A percentile compares a stretch with the other conserved stretches of the same genome.
Conservation (phyloP, 805 yeast species). For the Candida khao-thaluensis region DNA sequence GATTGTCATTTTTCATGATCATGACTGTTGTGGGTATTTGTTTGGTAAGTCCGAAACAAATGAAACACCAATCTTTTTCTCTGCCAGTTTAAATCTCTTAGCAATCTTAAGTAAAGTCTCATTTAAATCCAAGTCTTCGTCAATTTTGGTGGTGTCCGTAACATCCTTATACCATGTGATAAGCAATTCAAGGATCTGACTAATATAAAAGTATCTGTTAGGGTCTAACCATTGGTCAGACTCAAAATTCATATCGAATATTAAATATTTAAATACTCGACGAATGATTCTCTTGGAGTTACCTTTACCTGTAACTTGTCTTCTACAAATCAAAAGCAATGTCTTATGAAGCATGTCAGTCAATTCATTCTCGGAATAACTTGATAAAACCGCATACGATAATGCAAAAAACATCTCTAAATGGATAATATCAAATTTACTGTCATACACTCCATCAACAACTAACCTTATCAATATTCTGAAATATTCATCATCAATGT, state of each 20-base stretch:
- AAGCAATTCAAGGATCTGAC: not conserved
- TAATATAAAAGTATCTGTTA: not conserved
- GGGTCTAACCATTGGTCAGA: not conserved
- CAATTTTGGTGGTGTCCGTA: not conserved
- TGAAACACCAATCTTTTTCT: not conserved
- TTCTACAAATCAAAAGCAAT: not conserved
- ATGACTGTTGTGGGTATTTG: too few species aligned
- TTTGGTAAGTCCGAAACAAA: not conserved
- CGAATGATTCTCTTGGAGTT: conserved; percentile 1
- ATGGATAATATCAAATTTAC: not conserved
- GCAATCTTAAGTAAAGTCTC: not conserved
- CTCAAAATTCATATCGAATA: not conserved
- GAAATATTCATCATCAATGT: not conserved
- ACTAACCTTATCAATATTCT: not conserved
- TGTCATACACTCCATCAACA: not conserved
- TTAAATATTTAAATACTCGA: not conserved
- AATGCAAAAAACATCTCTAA: not conserved
- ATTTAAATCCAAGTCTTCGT: not conserved
- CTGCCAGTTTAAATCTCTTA: not conserved
- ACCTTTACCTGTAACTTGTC: not conserved
- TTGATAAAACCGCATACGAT: not conserved
- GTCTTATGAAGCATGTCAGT: not conserved
- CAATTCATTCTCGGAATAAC: not conserved
- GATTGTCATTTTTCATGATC: too few species aligned
- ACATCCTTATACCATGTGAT: not conserved